These are phyloP conservation scores for Corymbia calophylla DNA, from an alignment of 441 rosid species.

Conservation along the genomic window DNA sequence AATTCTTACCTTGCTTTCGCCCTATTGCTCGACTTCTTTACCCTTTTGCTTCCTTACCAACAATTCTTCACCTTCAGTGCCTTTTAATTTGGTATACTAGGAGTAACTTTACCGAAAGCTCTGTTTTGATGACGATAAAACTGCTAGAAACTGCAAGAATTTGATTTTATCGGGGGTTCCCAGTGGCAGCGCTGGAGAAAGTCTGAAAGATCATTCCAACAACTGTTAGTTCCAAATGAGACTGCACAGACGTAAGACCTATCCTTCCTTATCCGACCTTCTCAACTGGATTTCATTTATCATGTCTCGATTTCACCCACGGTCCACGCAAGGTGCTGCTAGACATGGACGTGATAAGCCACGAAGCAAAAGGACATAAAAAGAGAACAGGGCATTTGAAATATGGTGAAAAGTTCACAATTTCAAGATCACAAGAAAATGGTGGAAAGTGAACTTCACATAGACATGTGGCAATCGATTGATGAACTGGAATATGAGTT, in stretches of 20 bases:
- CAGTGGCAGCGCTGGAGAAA: background rate
- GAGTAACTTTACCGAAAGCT: background rate
- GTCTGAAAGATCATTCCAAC: background rate
- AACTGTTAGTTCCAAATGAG: background rate
- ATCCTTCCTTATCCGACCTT: background rate
- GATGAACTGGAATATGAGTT: background rate
- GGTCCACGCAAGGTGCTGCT: background rate
- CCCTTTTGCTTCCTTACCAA: background rate
- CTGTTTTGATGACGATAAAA: background rate
- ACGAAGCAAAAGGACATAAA: background rate
- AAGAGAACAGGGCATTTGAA: accelerated
- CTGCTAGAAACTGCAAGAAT: background rate
- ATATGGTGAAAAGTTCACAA: background rate
- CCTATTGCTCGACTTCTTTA: background rate
- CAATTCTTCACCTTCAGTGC: background rate
- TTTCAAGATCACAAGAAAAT: accelerated
- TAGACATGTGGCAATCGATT: background rate
- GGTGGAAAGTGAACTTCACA: accelerated
- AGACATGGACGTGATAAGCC: background rate
- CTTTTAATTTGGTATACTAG: background rate
- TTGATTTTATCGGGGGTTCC: background rate
- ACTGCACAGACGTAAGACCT: background rate
- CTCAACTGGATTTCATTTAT: background rate
- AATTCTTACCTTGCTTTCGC: background rate
- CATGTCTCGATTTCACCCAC: background rate